These are phyloP conservation scores for Ciborinia camelliae DNA, from an alignment of 2,329 filamentous ascomycete genomes.

Conservation along the genomic window DNA sequence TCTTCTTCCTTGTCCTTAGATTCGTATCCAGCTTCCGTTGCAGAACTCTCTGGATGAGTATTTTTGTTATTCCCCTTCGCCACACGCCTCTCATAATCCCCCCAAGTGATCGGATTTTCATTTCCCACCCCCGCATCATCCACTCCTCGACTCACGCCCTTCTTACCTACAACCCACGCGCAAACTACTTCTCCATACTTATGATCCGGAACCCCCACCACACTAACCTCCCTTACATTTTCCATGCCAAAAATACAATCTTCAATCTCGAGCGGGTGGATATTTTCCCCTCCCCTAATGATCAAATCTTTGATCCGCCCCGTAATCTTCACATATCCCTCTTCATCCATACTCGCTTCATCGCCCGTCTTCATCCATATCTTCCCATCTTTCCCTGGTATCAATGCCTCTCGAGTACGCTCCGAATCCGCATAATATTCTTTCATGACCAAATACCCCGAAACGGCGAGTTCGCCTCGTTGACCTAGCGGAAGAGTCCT, in stretches of 20 bases:
- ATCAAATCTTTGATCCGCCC: conserved; percentile 94
- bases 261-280: conserved; percentile 89
- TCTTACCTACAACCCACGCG: conserved; percentile 68
- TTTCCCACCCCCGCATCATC: conserved; percentile 33
- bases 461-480: conserved; percentile 76
- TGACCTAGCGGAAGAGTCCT: conserved; percentile 60
- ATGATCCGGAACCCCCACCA: conserved; percentile 80
- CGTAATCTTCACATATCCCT: conserved; percentile 85
- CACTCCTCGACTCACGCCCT: conserved; percentile 25
- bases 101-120: conserved; percentile 12
- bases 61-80: not conserved
- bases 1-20: conserved; percentile 23
- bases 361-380: conserved; percentile 93
- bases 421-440: conserved; percentile 78
- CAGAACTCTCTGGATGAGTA: not conserved
- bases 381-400: conserved; percentile 37
- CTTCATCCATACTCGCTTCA: conserved; percentile 77
- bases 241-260: conserved; percentile 73
- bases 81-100: not conserved
- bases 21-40: not conserved
- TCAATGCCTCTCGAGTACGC: conserved; percentile 66
- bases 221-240: conserved; percentile 72
- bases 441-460: conserved; percentile 86
- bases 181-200: conserved; percentile 83
- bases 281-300: conserved; percentile 93